Conservation (phyloP, 2,329 filamentous ascomycete genomes). For the Trichoderma sp. region DNA sequence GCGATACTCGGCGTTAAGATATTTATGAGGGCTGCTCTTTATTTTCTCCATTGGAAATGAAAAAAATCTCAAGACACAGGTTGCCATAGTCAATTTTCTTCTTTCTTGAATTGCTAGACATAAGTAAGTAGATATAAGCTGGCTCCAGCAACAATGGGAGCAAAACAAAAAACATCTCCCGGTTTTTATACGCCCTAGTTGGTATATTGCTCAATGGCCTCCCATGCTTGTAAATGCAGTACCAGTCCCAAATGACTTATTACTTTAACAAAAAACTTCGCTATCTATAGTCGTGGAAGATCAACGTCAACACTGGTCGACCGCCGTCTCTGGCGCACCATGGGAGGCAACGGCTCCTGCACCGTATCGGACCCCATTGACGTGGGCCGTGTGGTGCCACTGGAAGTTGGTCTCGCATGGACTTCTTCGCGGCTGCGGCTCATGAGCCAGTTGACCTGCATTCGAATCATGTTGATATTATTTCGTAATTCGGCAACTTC, state of each 20-base stretch:
- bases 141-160: not conserved
- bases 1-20: not conserved
- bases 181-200: constrained; percentile 14
- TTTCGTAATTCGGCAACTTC: constrained; percentile 64
- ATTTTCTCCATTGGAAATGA: not conserved
- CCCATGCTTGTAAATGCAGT: constrained; percentile 7
- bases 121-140: not conserved
- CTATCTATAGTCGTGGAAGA: constrained; percentile 43
- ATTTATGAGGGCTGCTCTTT: not conserved
- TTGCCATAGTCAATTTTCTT: not conserved
- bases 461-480: constrained; percentile 60
- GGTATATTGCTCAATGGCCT: not conserved
- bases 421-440: constrained; percentile 56
- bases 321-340: constrained; percentile 43
- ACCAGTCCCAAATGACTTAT: constrained; percentile 12
- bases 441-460: constrained; percentile 64
- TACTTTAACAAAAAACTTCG: not conserved
- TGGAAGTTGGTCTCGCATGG: constrained; percentile 43
- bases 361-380: constrained; percentile 41
- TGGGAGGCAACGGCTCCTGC: constrained; percentile 34
- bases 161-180: constrained; percentile 1
- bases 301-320: constrained; percentile 46
- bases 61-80: not conserved
- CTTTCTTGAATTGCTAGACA: not conserved
- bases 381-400: constrained; percentile 38